A percentile compares a stretch with the other conserved stretches of the same genome.
phyloP scores from a whole-genome alignment of 805 yeast species.

The Pichia ethanolica region DNA sequence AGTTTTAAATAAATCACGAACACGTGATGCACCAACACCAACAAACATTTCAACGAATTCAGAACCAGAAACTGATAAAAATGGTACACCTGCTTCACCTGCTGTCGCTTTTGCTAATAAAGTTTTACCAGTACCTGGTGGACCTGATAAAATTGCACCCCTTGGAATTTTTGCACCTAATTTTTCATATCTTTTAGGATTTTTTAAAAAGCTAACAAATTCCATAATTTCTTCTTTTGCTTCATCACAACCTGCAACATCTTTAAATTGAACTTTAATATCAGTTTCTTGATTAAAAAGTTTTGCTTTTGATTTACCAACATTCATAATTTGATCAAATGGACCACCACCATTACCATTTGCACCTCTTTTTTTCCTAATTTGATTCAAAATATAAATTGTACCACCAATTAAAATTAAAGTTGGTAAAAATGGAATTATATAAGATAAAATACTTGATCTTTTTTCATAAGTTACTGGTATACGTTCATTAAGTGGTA shows the following conservation, averaged over 20 bases:
- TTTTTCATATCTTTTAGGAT: conserved; percentile 83
- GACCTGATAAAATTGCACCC: conserved; percentile 95
- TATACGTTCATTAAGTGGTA: conserved; percentile 55
- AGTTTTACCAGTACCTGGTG: conserved; percentile 99
- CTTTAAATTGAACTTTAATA: conserved; percentile 80
- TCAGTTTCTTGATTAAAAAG: conserved; percentile 87
- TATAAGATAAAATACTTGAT: conserved; percentile 54
- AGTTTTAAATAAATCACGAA: conserved; percentile 85
- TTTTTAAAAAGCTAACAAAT: conserved; percentile 86
- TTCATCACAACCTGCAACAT: conserved; percentile 96
- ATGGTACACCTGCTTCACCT: conserved; percentile 98
- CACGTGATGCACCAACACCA: conserved; percentile 98
- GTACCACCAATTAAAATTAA: conserved; percentile 81
- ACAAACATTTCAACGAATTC: conserved; percentile 98
- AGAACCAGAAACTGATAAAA: conserved; percentile 91
- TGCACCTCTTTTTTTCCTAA: conserved; percentile 35
- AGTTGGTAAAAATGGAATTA: conserved; percentile 83
- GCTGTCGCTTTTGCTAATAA: conserved; percentile 96
- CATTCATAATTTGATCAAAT: conserved; percentile 70
- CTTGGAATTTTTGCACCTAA: conserved; percentile 97
- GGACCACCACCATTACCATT: conserved; percentile 61
- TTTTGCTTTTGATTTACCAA: conserved; percentile 89
- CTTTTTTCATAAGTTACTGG: conserved; percentile 78
- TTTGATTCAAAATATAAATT: conserved; percentile 46
- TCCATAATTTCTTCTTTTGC: conserved; percentile 98